These are phyloP conservation scores for Pythium utonaiense DNA, from an alignment of 352 stramenopile species.

Conservation along the genomic window DNA sequence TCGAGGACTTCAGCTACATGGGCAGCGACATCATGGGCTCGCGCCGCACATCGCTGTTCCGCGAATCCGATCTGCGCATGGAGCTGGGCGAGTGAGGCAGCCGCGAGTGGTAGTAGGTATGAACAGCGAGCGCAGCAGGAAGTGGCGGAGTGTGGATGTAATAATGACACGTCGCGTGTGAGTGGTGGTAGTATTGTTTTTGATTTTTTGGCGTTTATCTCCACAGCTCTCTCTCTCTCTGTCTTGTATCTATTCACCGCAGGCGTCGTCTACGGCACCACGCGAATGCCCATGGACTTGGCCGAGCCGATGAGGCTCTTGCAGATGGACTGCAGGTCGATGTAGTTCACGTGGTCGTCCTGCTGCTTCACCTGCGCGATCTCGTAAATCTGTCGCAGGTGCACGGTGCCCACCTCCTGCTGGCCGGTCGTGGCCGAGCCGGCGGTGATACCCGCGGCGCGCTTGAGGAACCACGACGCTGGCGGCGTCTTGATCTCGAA, in stretches of 20 bases:
- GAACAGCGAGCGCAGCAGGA: background rate
- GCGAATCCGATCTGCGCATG: conserved; percentile 84
- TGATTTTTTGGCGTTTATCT: background rate
- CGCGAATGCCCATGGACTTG: conserved; percentile 90
- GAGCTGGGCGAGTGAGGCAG: conserved; percentile 69
- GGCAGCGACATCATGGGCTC: conserved; percentile 83
- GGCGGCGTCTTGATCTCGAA: conserved; percentile 96
- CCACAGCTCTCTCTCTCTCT: background rate
- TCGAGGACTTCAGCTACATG: conserved; percentile 88
- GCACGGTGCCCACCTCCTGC: conserved; percentile 80
- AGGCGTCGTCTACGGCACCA: conserved; percentile 52
- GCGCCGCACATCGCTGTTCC: conserved; percentile 76
- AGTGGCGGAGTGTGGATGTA: conserved; percentile 2
- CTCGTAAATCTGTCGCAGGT: conserved; percentile 96
- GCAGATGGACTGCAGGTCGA: conserved; percentile 90
- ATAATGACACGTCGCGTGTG: conserved; percentile 14
- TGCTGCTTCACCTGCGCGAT: conserved; percentile 97
- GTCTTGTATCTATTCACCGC: background rate
- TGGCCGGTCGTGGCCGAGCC: conserved; percentile 76
- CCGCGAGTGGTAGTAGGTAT: no score
- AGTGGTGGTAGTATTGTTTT: conserved; percentile 4
- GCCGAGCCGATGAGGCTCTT: conserved; percentile 92
- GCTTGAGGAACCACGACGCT: conserved; percentile 93
- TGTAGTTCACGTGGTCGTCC: conserved; percentile 92
- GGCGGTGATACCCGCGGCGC: conserved; percentile 81